Percentiles rank a stretch among this genome's conserved stretches.
Evolutionary conservation across 1,284 basidiomycete genomes (phyloP).

Genomic region (Pascua sp.): DNA sequence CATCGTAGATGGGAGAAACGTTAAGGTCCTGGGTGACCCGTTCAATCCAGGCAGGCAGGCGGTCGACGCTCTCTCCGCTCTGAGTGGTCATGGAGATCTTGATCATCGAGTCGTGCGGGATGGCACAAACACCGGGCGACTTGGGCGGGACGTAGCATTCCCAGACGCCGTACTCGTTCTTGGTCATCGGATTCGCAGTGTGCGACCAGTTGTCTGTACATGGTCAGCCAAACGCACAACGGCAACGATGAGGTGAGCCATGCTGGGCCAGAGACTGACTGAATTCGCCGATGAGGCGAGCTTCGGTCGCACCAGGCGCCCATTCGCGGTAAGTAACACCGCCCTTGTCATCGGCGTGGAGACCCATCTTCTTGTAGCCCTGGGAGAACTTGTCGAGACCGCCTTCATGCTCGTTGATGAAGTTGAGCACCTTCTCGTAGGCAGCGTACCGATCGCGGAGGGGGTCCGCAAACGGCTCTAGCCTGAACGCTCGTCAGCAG

Average conservation of each 20-base stretch:
- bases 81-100: slow-evolving; percentile 88
- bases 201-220: slow-evolving; percentile 81
- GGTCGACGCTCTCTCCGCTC: slow-evolving; percentile 75
- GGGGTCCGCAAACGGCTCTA: slow-evolving; percentile 68
- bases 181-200: slow-evolving; percentile 76
- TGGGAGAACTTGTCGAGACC: slow-evolving; percentile 85
- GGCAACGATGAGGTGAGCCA: background rate
- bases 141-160: slow-evolving; percentile 74
- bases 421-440: slow-evolving; percentile 70
- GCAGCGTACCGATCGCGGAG: slow-evolving; percentile 68
- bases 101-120: slow-evolving; percentile 90
- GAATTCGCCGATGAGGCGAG: slow-evolving; percentile 89
- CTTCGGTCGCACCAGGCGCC: slow-evolving; percentile 85
- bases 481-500: slow-evolving; percentile 47
- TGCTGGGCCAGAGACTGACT: slow-evolving; percentile 59
- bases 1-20: slow-evolving; percentile 90
- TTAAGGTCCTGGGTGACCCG: slow-evolving; percentile 90
- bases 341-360: slow-evolving; percentile 67
- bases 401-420: slow-evolving; percentile 72
- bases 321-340: slow-evolving; percentile 86
- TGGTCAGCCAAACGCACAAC: background rate
- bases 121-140: slow-evolving; percentile 67
- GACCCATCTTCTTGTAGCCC: slow-evolving; percentile 81
- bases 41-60: slow-evolving; percentile 87
- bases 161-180: slow-evolving; percentile 89